Base-by-base conservation (phyloP, 768 basidiomycete genomes). In the Tylopilus rubrobrunneus region DNA sequence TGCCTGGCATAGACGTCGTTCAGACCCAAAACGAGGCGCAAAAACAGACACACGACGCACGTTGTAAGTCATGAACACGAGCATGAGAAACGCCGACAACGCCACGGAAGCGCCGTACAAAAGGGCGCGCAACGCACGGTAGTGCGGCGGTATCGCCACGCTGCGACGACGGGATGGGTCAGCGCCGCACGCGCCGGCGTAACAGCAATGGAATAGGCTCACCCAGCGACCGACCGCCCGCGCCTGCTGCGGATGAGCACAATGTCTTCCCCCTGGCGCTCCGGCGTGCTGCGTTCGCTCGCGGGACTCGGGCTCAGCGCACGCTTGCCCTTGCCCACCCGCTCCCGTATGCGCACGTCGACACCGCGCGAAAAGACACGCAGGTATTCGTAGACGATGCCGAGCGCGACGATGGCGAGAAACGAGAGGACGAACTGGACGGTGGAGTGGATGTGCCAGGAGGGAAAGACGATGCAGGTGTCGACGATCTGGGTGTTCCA, bases 21-120 rank as follows among this genome's bases (percentile, higher is more conserved):
- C 39, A 58, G 41, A 8, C n/a, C 15, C 19, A 5, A 10, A 25
- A 11, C 40, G 31, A 31, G 5, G 21, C 21, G 8, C 12, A 29
- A 31, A 19, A 42, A 45, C 10, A 5, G 19, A 39, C 25, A 39
- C 7, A 28, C 17, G 23, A 74, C 89, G 64, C 54, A 92, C 91
- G 60, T 97, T 97, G 73, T 95, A 97, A 5, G 93, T 96, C 93
- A 97, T 96, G 71, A 92, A 94, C 39, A 96, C 85, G 53, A 97
- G 75, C 93, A 97, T 97, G 66, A 92, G 81, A 80, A 92, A 91
- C 77, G 88, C 89, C 34, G 89, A 89, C 54, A 92, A 69, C 68
- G 86, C 86, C 21, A 92, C 83, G 3, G 82, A 82, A 5, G 76
- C 70, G n/a, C 86, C 91, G 62, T 95, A 96, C 36, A 92, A 66